Evolutionary conservation across 2,329 filamentous ascomycete species (phyloP).

Genomic region (Fusarium buxicola): DNA sequence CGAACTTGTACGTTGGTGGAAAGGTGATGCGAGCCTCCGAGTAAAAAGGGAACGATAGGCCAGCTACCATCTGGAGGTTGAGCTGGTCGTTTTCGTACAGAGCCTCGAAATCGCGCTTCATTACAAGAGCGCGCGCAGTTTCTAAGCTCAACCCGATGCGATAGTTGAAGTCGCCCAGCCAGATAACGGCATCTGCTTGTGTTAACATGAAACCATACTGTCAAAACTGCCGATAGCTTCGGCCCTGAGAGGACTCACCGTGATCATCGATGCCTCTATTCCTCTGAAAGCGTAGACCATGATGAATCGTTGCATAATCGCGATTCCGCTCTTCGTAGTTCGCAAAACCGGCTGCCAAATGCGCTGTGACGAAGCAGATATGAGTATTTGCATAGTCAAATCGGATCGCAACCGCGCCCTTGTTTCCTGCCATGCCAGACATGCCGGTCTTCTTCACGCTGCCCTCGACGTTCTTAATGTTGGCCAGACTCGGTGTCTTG

Average conservation of each 20-base stretch:
- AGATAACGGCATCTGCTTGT: slow-evolving; percentile 77
- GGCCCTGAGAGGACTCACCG: slow-evolving; percentile 58
- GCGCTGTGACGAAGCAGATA: slow-evolving; percentile 95
- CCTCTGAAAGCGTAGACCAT: slow-evolving; percentile 88
- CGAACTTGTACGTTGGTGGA: slow-evolving; percentile 94
- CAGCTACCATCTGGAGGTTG: slow-evolving; percentile 96
- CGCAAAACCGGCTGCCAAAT: slow-evolving; percentile 93
- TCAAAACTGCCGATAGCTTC: neutral
- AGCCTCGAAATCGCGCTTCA: slow-evolving; percentile 77
- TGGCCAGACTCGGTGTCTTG: slow-evolving; percentile 77
- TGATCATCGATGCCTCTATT: slow-evolving; percentile 94
- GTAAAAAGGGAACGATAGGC: slow-evolving; percentile 89
- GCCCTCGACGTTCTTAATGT: slow-evolving; percentile 97
- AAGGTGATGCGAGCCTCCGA: slow-evolving; percentile 91
- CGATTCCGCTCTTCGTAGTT: slow-evolving; percentile 97
- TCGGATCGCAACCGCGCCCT: slow-evolving; percentile 95
- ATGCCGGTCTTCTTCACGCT: slow-evolving; percentile 94
- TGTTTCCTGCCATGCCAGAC: slow-evolving; percentile 98
- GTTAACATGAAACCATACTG: slow-evolving; percentile 36
- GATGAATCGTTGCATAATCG: slow-evolving; percentile 90
- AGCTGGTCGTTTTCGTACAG: slow-evolving; percentile 95
- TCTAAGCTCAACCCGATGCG: slow-evolving; percentile 88
- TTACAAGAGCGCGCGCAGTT: slow-evolving; percentile 78
- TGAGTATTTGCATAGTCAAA: slow-evolving; percentile 94
- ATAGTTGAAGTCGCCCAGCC: slow-evolving; percentile 99